A percentile compares a stretch with the other conserved stretches of the same genome.
These are phyloP conservation scores for Diaporthe ampelina DNA, from an alignment of 2,329 filamentous ascomycete species.

Conservation along the genomic window DNA sequence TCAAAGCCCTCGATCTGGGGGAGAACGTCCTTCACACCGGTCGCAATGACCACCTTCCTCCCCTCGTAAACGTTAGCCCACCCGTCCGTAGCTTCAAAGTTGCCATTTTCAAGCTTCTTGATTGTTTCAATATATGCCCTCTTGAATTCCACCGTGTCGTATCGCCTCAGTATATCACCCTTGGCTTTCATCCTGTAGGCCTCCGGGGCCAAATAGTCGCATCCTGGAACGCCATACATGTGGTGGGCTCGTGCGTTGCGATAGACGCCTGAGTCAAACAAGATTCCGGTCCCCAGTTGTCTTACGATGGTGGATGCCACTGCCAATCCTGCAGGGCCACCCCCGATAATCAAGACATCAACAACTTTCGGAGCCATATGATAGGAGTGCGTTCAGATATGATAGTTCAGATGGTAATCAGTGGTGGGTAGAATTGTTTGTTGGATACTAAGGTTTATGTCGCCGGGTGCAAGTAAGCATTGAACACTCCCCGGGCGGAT, in stretches of 20 bases:
- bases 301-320: conserved; percentile 63
- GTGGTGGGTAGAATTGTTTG: too few species aligned
- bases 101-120: conserved; percentile 36
- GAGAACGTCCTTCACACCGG: conserved; percentile 64
- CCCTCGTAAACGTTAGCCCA: conserved; percentile 59
- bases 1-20: conserved; percentile 66
- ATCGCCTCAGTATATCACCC: conserved; percentile 52
- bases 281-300: conserved; percentile 60
- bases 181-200: conserved; percentile 53
- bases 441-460: background rate
- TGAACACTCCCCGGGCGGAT: background rate
- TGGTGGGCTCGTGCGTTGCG: conserved; percentile 62
- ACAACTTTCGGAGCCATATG: conserved; percentile 28
- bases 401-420: too few species aligned
- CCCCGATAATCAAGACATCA: conserved; percentile 63
- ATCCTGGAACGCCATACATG: conserved; percentile 62
- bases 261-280: conserved; percentile 66
- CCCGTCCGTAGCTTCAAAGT: conserved; percentile 52
- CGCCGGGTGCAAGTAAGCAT: background rate
- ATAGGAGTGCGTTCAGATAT: background rate
- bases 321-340: conserved; percentile 65
- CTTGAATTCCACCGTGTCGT: conserved; percentile 51
- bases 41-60: conserved; percentile 68
- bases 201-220: conserved; percentile 55
- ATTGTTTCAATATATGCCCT: conserved; percentile 46